Base-by-base conservation (phyloP, 805 yeast species). In the Wickerhamiella cacticola region DNA sequence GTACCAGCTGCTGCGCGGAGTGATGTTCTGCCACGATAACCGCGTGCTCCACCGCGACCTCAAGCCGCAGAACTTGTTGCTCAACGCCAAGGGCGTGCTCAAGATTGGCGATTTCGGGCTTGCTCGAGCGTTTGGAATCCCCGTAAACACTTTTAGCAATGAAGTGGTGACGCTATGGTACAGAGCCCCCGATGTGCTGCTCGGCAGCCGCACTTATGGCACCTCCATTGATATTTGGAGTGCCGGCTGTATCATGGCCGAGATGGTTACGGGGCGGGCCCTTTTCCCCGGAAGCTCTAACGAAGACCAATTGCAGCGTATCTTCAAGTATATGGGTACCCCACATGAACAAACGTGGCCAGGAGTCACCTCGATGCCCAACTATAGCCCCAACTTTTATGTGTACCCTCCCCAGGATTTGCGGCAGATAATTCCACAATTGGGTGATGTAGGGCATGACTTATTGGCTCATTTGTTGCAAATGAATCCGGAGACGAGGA, bases 151-250 rank as follows among this genome's bases (percentile, higher is more conserved):
- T 0, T 92, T 88, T 61, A 85, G 96, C 18, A 92, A 89, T 65
- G 98, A 92, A 64, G 97, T 92, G 46, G 98, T 92, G 40, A 92
- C 98, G 0, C 69, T 92, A 53, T 92, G 98, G 98, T 89, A 89
- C 66, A 76, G 98, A 54, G 96, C 97, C 0, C 98, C 98, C 0
- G 98, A 89, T 62, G 97, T 92, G 25, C 69, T 92, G 46, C 72
- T 92, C 60, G 98, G 98, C 2, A 86, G 95, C 2, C 78, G 96
- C 57, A 89, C 94, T 49, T 92, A 92, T 66, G 83, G 95, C 41
- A 92, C 98, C 0, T 88, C 96, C 7, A 94, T 92, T 52, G 98
- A 92, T 63, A 85, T 92, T 68, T 92, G 98, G 98, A 86, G 96
- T 15, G 94, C 95, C 13, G 98, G 98, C 13, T 92, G 98, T 67